These are phyloP conservation scores for Corrigiola litoralis DNA, from an alignment of 179 eudicot genomes.

Conservation along the genomic window DNA sequence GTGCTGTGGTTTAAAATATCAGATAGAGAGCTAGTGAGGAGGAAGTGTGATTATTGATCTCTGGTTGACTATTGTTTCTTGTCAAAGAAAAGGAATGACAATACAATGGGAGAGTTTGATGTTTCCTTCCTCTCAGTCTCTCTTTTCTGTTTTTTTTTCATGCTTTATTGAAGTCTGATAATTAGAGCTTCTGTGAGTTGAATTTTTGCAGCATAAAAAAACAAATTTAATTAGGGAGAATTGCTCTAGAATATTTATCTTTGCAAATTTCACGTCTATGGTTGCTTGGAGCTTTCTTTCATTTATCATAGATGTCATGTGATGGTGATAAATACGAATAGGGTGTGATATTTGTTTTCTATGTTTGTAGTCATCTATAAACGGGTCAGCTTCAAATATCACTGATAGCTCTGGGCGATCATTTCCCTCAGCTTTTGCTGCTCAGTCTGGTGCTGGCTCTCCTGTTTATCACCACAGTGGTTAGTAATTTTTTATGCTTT, in stretches of 20 bases:
- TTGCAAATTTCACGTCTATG: not conserved
- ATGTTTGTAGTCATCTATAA: constrained; percentile 69
- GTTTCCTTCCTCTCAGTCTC: too few species aligned
- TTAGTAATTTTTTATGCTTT: constrained; percentile 27
- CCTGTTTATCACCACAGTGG: constrained; percentile 78
- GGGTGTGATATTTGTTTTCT: not conserved
- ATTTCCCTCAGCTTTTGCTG: constrained; percentile 59
- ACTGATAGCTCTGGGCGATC: constrained; percentile 59
- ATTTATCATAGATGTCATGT: not conserved
- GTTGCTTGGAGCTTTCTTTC: not conserved
- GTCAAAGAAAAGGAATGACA: too few species aligned
- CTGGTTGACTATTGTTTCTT: too few species aligned
- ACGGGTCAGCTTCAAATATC: constrained; percentile 70
- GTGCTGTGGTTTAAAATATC: too few species aligned
- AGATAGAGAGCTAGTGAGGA: too few species aligned
- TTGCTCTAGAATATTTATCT: not conserved
- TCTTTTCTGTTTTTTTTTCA: too few species aligned
- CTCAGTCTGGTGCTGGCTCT: constrained; percentile 76
- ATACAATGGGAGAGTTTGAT: too few species aligned
- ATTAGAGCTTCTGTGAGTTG: too few species aligned
- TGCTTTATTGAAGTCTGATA: too few species aligned
- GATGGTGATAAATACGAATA: not conserved
- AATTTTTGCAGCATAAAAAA: too few species aligned
- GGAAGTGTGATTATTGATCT: too few species aligned
- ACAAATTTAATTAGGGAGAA: too few species aligned